Percentiles rank a stretch among this genome's conserved stretches.
phyloP scores from a whole-genome alignment of 202 grass and related monocot genomes.

The Saccharum hybrid region DNA sequence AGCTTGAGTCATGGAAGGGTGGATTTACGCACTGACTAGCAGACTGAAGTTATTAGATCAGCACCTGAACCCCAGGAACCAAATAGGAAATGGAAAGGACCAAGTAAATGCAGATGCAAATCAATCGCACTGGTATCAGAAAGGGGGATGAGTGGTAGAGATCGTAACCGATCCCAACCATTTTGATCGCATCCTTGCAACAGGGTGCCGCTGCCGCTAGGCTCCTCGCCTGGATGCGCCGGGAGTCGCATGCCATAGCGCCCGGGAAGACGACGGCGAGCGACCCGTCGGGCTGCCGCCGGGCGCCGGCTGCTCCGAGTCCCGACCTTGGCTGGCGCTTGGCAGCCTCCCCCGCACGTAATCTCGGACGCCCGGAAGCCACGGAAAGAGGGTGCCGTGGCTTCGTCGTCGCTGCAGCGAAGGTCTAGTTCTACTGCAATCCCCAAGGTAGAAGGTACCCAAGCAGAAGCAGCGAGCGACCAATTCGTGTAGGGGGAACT shows the following conservation, averaged over 20 bases:
- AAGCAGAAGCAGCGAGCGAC: not conserved
- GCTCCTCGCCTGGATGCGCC: not conserved
- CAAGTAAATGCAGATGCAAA: not conserved
- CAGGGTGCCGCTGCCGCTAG: not conserved
- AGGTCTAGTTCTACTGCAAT: no score
- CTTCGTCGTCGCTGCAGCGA: not conserved
- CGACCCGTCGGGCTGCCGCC: not conserved
- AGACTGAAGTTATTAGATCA: not conserved
- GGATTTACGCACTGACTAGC: not conserved
- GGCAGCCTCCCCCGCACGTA: not conserved
- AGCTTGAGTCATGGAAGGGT: not conserved
- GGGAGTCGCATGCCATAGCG: no score
- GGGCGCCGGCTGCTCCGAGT: not conserved
- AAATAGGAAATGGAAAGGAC: not conserved
- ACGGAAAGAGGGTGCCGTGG: not conserved
- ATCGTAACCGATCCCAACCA: not conserved
- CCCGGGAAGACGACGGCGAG: not conserved
- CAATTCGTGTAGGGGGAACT: no score
- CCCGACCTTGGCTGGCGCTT: not conserved
- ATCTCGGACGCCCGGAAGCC: not conserved
- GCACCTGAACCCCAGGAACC: constrained; percentile 7
- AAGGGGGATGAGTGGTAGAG: not conserved
- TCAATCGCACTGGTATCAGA: not conserved
- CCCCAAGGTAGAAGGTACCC: no score
- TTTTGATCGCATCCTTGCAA: not conserved